Evolutionary conservation across 1,139 yeast species (phyloP), one percentile per base, ranked within the genome.

Genomic region (Suhomyces kunorum): DNA sequence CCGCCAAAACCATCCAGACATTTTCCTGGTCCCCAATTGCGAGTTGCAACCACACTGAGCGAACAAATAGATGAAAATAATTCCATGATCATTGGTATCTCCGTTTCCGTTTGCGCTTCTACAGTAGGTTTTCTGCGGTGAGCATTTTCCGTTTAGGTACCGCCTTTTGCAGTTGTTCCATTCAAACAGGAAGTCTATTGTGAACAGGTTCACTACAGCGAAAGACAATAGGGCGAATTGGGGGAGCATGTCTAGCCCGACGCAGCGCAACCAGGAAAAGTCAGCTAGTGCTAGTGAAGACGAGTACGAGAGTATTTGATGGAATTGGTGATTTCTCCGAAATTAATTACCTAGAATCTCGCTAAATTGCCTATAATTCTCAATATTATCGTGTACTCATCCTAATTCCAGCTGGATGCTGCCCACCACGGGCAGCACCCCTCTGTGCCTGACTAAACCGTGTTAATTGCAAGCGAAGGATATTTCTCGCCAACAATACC

Each of bases 21-120:
- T 20, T 9, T 20, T n/a, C 11, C 27, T 22, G 16, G 26, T n/a
- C 15, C 11, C 28, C 28, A n/a, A n/a, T n/a, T n/a, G n/a, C n/a
- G n/a, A n/a, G n/a, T n/a, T n/a, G n/a, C n/a, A n/a, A n/a, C n/a
- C n/a, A 9, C 20, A 20, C 37, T 34, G 32, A 28, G 37, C 32
- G 24, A 34, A 22, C 27, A 34, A 34, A 34, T 34, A n/a, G 37
- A 27, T 28, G 28, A 28, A 34, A 20, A 13, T 28, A 34, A 31
- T 12, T 28, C 22, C 12, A 28, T 26, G 27, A 16, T 13, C 28
- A 5, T n/a, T n/a, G n/a, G n/a, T n/a, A n/a, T n/a, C n/a, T n/a
- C n/a, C n/a, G n/a, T n/a, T n/a, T n/a, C n/a, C n/a, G n/a, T n/a
- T n/a, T n/a, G n/a, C n/a, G n/a, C n/a, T n/a, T n/a, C n/a, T n/a